Base-by-base conservation (phyloP, 2,329 filamentous ascomycete species). In the Cercospora sp. region DNA sequence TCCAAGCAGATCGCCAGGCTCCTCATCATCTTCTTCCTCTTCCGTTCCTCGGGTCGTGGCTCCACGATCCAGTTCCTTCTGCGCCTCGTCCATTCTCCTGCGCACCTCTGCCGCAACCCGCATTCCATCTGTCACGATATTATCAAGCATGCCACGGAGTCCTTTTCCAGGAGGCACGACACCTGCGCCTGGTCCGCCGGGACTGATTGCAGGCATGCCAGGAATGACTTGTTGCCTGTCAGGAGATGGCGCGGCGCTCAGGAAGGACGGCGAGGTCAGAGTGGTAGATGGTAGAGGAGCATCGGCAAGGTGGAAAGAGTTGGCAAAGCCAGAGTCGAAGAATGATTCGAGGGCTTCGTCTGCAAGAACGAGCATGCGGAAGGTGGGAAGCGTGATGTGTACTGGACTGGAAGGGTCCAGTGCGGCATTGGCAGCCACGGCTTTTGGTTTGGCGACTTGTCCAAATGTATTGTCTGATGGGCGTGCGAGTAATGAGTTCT, bases 71-170 rank as follows among this genome's bases (percentile, higher is more conserved):
- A 97, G 82, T 77, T 98, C 94, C 73, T 89, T 90, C 80, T 97
- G 94, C 3, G 94, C 94, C 78, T 99, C 95, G 70, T 99, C 94
- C 90, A 98, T 97, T 55, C 94, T 87, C 75, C 94, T 88, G 72
- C 91, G 87, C 62, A 99, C 94, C 79, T 99, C 95, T 0, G 91
- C 92, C 0, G 95, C 95, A 67, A 98, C 94, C 36, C 94, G 90
- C 89, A 98, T 97, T 51, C 95, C 95, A 77, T 99, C 95, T 1
- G 91, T 96, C 71, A 98, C 95, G 75, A 99, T 98, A 75, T 96
- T 97, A 81, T 99, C 95, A 45, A 99, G 84, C 67, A 99, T 95
- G 20, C 95, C 95, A 51, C 95, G 87, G 1, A 99, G 85, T 23
- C 95, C 93, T 72, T 94, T 91, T 18, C 86, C 86, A 57, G 84